Percentiles rank a stretch among this genome's conserved stretches.
These are phyloP conservation scores for Penicillium sp. DNA, from an alignment of 2,329 filamentous ascomycete species.

Conservation along the genomic window DNA sequence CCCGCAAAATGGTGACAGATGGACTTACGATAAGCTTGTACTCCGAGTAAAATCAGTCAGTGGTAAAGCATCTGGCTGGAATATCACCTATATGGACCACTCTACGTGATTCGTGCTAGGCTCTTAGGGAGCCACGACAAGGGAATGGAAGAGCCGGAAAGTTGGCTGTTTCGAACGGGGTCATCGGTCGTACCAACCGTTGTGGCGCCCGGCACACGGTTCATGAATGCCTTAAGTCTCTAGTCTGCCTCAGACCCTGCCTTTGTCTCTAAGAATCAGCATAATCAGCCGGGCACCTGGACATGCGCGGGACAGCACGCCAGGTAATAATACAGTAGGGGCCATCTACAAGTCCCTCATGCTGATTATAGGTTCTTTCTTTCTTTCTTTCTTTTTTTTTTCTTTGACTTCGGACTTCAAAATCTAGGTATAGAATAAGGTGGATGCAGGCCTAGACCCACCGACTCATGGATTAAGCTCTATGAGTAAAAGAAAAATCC, in stretches of 20 bases:
- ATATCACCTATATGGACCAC: not conserved
- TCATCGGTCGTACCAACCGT: not conserved
- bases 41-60: not conserved
- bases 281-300: not conserved
- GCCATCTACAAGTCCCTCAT: not conserved
- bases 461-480: no score
- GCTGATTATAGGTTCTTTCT: no score
- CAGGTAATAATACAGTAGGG: not conserved
- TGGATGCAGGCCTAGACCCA: no score
- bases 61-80: not conserved
- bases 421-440: no score
- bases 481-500: no score
- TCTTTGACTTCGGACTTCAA: no score
- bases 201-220: not conserved
- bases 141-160: not conserved
- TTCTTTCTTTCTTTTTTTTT: no score
- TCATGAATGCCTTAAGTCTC: no score
- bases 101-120: slow-evolving; percentile 1
- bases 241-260: not conserved
- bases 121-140: not conserved
- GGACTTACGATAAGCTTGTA: no score
- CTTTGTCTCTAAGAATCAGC: not conserved
- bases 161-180: not conserved
- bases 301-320: not conserved
- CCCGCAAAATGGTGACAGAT: no score